These are phyloP conservation scores for Aegilops longissima DNA, from an alignment of 176 grass and related monocot species.

Conservation along the genomic window DNA sequence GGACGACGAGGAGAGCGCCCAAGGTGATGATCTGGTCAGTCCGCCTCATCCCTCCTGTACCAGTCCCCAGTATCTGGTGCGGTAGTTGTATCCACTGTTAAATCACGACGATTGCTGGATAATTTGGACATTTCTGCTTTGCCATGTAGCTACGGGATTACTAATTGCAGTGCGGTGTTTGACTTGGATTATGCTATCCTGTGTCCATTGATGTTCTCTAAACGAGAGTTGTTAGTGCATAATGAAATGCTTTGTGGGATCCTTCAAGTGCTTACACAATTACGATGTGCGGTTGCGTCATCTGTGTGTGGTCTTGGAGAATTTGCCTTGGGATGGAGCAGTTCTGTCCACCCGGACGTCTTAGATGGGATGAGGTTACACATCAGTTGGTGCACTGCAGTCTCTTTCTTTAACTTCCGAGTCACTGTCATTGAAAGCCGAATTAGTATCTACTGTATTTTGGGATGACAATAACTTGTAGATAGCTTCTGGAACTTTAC, in stretches of 20 bases:
- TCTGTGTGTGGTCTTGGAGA: not conserved
- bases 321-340: slow-evolving; percentile 2
- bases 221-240: not conserved
- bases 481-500: not conserved
- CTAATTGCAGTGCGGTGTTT: not conserved
- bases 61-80: not conserved
- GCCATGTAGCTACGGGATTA: not conserved
- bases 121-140: not conserved
- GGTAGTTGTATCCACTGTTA: slow-evolving; percentile 2
- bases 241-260: not conserved
- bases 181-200: not conserved
- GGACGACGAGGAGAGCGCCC: slow-evolving; percentile 7
- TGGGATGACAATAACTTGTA: not conserved
- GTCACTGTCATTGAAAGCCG: not conserved
- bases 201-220: not conserved
- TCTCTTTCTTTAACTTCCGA: not conserved
- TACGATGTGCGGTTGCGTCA: not conserved
- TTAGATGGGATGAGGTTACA: not conserved
- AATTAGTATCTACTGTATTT: not conserved
- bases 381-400: too few species aligned
- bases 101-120: not conserved
- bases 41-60: not conserved
- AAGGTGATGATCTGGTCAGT: slow-evolving; percentile 32
- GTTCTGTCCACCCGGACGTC: not conserved
- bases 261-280: not conserved